Conservation (phyloP, 352 stramenopile species). For the Phytophthora podocarpi region DNA sequence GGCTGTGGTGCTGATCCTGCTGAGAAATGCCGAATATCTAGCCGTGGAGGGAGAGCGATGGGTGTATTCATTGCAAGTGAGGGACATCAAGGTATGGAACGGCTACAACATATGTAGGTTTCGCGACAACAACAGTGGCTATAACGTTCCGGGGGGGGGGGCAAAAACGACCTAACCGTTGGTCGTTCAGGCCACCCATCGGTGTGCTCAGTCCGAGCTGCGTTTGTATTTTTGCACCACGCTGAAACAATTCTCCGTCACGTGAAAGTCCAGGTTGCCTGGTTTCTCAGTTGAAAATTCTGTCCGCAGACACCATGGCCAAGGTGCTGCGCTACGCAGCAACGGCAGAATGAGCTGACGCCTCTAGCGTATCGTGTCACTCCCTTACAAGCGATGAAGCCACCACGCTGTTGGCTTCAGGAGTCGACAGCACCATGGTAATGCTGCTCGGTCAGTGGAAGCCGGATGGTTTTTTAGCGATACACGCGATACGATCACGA, state of each 20-base stretch:
- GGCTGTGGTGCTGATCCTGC: neutral
- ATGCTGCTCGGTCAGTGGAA: slow-evolving; percentile 5
- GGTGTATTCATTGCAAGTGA: neutral
- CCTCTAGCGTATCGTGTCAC: neutral
- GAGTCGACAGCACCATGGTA: slow-evolving; percentile 1
- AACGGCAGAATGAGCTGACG: neutral
- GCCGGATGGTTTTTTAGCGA: slow-evolving; percentile 4
- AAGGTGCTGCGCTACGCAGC: neutral
- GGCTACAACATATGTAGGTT: too few relatives aligned
- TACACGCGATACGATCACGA: slow-evolving; percentile 4
- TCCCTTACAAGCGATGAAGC: slow-evolving; percentile 1
- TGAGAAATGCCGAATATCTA: slow-evolving; percentile 1
- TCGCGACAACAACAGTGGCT: too few relatives aligned
- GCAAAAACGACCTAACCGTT: too few relatives aligned
- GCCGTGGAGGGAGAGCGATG: neutral
- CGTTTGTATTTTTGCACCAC: neutral
- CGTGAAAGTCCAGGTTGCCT: neutral
- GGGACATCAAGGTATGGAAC: neutral
- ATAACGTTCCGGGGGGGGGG: too few relatives aligned
- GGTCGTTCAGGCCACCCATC: neutral
- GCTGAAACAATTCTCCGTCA: neutral
- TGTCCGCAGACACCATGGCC: neutral
- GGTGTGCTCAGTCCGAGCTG: neutral
- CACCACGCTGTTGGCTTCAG: neutral
- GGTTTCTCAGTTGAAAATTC: neutral